Conservation (phyloP, 768 basidiomycete genomes). For the Favolaschia claudopus region DNA sequence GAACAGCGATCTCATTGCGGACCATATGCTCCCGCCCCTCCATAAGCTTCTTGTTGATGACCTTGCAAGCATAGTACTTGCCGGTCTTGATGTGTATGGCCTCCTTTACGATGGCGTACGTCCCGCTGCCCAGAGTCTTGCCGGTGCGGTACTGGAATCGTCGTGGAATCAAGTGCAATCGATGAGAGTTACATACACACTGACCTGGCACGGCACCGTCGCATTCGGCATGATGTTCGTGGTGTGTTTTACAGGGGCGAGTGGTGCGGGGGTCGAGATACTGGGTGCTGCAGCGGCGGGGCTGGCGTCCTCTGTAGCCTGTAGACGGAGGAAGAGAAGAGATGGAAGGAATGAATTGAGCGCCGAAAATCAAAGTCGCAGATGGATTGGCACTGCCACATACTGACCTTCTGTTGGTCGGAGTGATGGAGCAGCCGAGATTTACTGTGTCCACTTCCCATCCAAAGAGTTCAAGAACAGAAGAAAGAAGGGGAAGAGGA, state of each 20-base stretch:
- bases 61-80: slow-evolving; percentile 98
- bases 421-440: too few species aligned
- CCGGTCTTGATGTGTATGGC: slow-evolving; percentile 91
- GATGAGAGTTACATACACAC: slow-evolving; percentile 7
- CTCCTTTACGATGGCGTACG: slow-evolving; percentile 95
- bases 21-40: slow-evolving; percentile 99
- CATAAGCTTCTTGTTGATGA: slow-evolving; percentile 99
- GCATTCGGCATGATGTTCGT: slow-evolving; percentile 21
- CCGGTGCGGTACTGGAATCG: slow-evolving; percentile 80
- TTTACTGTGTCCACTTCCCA: too few species aligned
- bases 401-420: too few species aligned
- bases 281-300: background rate
- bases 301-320: too few species aligned
- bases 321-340: too few species aligned
- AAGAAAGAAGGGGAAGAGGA: too few species aligned
- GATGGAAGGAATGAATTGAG: background rate
- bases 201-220: slow-evolving; percentile 58
- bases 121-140: slow-evolving; percentile 88
- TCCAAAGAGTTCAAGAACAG: too few species aligned
- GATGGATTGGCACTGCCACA: background rate
- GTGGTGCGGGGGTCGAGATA: background rate
- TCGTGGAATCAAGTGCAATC: background rate
- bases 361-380: background rate
- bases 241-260: background rate
- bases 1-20: slow-evolving; percentile 94